A percentile compares a stretch with the other conserved stretches of the same genome.
Evolutionary conservation across 352 stramenopile species (phyloP).

Genomic region (Phytophthora chlamydospora): DNA sequence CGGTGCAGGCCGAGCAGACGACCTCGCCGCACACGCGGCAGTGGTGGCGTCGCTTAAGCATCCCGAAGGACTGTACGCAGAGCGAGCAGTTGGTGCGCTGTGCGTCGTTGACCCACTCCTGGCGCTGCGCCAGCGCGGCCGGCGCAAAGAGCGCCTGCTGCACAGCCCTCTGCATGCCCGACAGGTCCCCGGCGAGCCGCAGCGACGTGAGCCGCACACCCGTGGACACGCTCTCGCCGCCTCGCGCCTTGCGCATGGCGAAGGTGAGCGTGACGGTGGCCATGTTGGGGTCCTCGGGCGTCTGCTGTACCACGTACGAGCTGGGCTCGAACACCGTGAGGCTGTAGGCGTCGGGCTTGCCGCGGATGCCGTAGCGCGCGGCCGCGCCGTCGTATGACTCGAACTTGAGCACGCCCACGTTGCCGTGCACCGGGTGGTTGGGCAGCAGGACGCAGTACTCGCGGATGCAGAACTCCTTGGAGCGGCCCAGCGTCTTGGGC

Average conservation of each 20-base stretch:
- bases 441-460: conserved; percentile 79
- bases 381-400: conserved; percentile 84
- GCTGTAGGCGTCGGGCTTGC: conserved; percentile 77
- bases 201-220: conserved; percentile 72
- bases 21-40: conserved; percentile 88
- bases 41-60: conserved; percentile 87
- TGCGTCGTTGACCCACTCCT: conserved; percentile 84
- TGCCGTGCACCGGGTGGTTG: conserved; percentile 64
- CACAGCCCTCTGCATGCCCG: conserved; percentile 62
- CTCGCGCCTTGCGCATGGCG: conserved; percentile 77
- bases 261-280: conserved; percentile 77
- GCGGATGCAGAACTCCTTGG: conserved; percentile 84
- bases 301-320: conserved; percentile 76
- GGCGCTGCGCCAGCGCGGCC: conserved; percentile 57
- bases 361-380: conserved; percentile 73
- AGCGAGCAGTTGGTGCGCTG: conserved; percentile 82
- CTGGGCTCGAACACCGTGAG: conserved; percentile 81
- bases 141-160: conserved; percentile 79
- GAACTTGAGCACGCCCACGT: conserved; percentile 74
- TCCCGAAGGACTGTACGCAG: conserved; percentile 77
- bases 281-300: conserved; percentile 61
- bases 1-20: conserved; percentile 80
- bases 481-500: conserved; percentile 74
- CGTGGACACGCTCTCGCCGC: conserved; percentile 67
- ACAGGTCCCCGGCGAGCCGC: conserved; percentile 63